Percentiles rank a stretch among this genome's conserved stretches.
phyloP scores from a whole-genome alignment of 306 rosid genomes.

The Quillaja saponaria region DNA sequence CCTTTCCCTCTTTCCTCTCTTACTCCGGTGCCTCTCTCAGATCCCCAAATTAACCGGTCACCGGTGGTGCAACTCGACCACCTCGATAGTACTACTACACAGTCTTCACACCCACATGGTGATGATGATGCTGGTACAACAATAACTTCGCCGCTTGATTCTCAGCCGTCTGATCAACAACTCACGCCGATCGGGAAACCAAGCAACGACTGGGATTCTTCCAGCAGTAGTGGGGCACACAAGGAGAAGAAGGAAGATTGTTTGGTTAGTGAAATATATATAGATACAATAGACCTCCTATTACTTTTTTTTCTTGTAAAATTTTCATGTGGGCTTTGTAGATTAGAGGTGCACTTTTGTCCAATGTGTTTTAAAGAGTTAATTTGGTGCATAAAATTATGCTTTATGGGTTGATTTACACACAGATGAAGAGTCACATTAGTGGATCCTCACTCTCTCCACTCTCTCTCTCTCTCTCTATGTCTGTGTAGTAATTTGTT shows the following conservation, averaged over 20 bases:
- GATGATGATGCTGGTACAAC: constrained; percentile 5
- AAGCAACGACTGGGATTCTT: constrained; percentile 30
- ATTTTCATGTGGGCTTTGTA: constrained; percentile 18
- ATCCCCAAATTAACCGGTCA: constrained; percentile 65
- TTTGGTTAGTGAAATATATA: constrained; percentile 55
- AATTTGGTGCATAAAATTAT: constrained; percentile 10
- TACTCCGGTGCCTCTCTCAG: constrained; percentile 58
- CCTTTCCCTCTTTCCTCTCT: constrained; percentile 59
- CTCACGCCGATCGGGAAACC: constrained; percentile 43
- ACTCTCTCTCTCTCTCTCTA: too few relatives aligned
- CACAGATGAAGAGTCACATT: not conserved
- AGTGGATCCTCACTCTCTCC: too few relatives aligned
- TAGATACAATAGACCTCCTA: not conserved
- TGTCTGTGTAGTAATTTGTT: constrained; percentile 14
- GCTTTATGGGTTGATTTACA: constrained; percentile 24
- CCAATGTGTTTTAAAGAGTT: constrained; percentile 28
- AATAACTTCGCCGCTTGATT: constrained; percentile 31
- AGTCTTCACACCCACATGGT: constrained; percentile 28
- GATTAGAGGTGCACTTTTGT: constrained; percentile 53
- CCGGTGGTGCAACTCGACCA: constrained; percentile 66
- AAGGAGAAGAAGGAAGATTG: constrained; percentile 25
- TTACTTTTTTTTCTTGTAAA: constrained; percentile 12
- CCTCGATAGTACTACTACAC: not conserved
- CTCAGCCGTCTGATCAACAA: constrained; percentile 51
- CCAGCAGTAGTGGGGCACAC: constrained; percentile 34